A percentile compares a stretch with the other conserved stretches of the same genome.
Evolutionary conservation across 2,329 filamentous ascomycete genomes (phyloP).

Genomic region (Nemania abortiva): DNA sequence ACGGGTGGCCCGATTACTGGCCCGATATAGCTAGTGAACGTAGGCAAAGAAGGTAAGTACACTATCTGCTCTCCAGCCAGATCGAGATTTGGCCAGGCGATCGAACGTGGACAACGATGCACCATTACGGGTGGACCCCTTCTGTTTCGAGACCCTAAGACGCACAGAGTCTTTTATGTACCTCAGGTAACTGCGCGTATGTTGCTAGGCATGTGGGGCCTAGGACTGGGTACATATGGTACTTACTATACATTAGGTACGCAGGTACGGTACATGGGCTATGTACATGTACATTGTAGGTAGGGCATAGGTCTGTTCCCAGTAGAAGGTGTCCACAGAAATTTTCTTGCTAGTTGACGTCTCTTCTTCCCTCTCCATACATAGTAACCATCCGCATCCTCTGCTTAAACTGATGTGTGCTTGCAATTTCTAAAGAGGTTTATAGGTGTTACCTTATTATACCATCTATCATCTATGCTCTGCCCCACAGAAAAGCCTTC

Average conservation of each 20-base stretch:
- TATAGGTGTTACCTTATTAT: too few species aligned
- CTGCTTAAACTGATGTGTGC: too few species aligned
- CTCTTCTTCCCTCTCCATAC: too few species aligned
- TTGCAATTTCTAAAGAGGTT: too few species aligned
- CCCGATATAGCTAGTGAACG: slow-evolving; percentile 13
- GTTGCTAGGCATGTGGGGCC: slow-evolving; percentile 24
- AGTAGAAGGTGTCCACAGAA: too few species aligned
- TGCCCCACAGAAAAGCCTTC: too few species aligned
- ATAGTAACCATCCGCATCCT: too few species aligned
- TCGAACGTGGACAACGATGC: slow-evolving; percentile 35
- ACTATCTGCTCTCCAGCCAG: slow-evolving; percentile 13
- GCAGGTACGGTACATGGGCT: not conserved
- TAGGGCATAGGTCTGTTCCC: not conserved
- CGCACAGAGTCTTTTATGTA: not conserved
- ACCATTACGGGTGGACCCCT: slow-evolving; percentile 11
- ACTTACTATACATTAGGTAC: not conserved
- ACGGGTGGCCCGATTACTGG: slow-evolving; percentile 18
- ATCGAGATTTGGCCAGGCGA: slow-evolving; percentile 44
- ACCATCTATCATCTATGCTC: too few species aligned
- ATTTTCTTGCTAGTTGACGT: too few species aligned
- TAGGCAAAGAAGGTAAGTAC: not conserved
- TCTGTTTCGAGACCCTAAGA: slow-evolving; percentile 4
- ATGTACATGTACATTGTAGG: not conserved
- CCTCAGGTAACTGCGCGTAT: too few species aligned
- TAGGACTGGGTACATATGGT: not conserved